These are phyloP conservation scores for Inga oerstediana DNA, from an alignment of 306 rosid genomes.

Conservation along the genomic window DNA sequence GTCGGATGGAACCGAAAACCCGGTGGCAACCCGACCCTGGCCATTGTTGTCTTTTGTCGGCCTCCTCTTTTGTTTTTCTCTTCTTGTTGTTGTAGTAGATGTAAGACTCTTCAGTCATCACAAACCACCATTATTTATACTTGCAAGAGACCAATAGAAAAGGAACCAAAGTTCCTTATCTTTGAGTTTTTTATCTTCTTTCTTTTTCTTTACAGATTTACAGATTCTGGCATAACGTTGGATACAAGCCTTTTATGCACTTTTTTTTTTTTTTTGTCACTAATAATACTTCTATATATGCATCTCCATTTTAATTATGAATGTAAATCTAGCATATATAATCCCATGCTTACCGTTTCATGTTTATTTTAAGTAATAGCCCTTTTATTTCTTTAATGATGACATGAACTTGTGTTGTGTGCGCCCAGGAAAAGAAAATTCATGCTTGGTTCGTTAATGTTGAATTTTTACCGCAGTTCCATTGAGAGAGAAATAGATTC, in stretches of 20 bases:
- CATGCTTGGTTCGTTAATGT: neutral
- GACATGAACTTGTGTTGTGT: neutral
- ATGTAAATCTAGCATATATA: conserved; percentile 23
- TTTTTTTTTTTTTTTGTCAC: neutral
- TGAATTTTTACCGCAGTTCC: neutral
- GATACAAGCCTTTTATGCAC: conserved; percentile 52
- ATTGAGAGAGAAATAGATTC: neutral
- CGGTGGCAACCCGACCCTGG: conserved; percentile 98
- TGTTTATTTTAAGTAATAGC: conserved; percentile 19
- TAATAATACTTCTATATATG: neutral
- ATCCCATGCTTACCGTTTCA: conserved; percentile 13
- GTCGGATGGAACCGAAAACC: conserved; percentile 99
- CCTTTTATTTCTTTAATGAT: conserved; percentile 38
- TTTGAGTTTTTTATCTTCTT: conserved; percentile 61
- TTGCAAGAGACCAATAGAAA: conserved; percentile 36
- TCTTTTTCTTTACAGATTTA: conserved; percentile 72
- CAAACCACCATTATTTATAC: conserved; percentile 46
- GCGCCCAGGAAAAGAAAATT: neutral
- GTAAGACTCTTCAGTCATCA: conserved; percentile 39
- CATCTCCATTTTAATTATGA: conserved; percentile 16
- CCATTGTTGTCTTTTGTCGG: conserved; percentile 49
- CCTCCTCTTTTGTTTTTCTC: neutral
- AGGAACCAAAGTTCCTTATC: conserved; percentile 72
- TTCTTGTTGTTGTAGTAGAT: conserved; percentile 18
- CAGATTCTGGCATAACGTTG: conserved; percentile 94